Evolutionary conservation across 2,329 filamentous ascomycete genomes (phyloP).

Genomic region (Paraphoma sp.): DNA sequence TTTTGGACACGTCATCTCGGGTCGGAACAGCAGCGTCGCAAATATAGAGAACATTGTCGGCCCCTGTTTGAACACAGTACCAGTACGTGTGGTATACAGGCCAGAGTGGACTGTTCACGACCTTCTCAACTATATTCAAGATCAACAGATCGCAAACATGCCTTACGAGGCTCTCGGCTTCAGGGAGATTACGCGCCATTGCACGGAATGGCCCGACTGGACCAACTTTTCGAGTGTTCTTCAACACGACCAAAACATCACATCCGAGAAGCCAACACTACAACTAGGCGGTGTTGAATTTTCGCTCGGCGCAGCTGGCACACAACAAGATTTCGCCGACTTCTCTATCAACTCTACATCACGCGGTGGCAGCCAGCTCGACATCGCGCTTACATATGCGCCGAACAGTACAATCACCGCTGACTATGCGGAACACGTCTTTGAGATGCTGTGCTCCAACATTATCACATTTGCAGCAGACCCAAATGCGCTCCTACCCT

Average conservation of each 20-base stretch:
- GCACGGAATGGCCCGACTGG: constrained; percentile 47
- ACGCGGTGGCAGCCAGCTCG: constrained; percentile 28
- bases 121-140: constrained; percentile 50
- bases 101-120: constrained; percentile 45
- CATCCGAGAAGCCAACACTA: constrained; percentile 53
- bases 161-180: constrained; percentile 44
- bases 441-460: constrained; percentile 40
- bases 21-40: constrained; percentile 46
- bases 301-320: constrained; percentile 35
- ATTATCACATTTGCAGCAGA: constrained; percentile 34
- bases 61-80: constrained; percentile 52
- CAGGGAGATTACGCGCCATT: constrained; percentile 41
- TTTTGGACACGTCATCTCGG: constrained; percentile 52
- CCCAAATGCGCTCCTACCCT: constrained; percentile 35
- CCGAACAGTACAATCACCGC: constrained; percentile 56
- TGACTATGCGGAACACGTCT: constrained; percentile 59
- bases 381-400: constrained; percentile 38
- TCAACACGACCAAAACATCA: constrained; percentile 43
- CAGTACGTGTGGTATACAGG: constrained; percentile 48
- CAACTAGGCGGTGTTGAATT: constrained; percentile 50
- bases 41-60: constrained; percentile 50
- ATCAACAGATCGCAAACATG: constrained; percentile 53
- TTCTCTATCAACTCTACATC: constrained; percentile 39
- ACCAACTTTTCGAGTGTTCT: constrained; percentile 44
- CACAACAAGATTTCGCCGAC: constrained; percentile 44